Evolutionary conservation across 257 asterid genomes (phyloP).

Genomic region (Agastache rugosa): DNA sequence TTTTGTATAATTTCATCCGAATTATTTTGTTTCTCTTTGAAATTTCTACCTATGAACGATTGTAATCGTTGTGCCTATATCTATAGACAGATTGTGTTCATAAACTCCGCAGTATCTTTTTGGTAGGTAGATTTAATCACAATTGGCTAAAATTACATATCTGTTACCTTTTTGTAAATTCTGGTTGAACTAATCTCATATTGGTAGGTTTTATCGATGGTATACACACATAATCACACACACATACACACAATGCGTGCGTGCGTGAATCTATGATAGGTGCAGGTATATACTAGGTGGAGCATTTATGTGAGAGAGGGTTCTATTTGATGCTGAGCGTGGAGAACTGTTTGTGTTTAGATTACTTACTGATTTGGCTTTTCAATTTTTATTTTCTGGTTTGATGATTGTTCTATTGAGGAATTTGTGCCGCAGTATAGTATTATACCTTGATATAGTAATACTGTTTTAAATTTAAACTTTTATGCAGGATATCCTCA

Average conservation of each 20-base stretch:
- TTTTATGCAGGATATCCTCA: conserved; percentile 53
- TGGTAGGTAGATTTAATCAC: background rate
- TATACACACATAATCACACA: background rate
- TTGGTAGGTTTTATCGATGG: conserved; percentile 7
- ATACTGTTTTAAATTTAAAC: conserved; percentile 22
- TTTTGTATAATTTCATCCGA: conserved; percentile 37
- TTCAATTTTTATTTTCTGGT: background rate
- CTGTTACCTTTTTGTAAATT: background rate
- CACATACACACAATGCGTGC: background rate
- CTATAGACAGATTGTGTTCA: conserved; percentile 35
- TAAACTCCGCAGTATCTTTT: background rate
- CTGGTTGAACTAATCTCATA: conserved; percentile 17
- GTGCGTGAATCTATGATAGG: background rate
- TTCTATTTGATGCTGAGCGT: conserved; percentile 1
- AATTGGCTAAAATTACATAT: background rate
- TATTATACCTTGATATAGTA: background rate
- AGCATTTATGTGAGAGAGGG: background rate
- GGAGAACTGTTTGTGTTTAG: background rate
- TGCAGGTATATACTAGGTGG: conserved; percentile 7
- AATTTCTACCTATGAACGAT: conserved; percentile 33
- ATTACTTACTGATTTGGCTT: background rate
- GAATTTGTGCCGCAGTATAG: conserved; percentile 12
- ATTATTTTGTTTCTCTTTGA: conserved; percentile 45
- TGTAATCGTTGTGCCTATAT: conserved; percentile 40
- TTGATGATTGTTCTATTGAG: background rate